Percentiles rank a stretch among this genome's conserved stretches.
Conservation (phyloP, 805 yeast species). For the Teunomyces lycoperdinae region DNA sequence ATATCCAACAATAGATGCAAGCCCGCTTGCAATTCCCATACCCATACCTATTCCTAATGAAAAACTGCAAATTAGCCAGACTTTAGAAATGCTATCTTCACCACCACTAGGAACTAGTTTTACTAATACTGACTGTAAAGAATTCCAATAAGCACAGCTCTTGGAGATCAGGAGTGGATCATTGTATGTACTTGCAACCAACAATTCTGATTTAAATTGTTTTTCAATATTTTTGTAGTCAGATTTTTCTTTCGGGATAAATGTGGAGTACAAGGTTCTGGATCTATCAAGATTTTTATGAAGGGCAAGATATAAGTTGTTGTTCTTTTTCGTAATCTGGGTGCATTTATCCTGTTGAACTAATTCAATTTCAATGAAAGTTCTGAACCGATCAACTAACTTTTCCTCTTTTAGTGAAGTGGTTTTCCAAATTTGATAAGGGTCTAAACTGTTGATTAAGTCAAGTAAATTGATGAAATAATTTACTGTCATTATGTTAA, state of each 20-base stretch:
- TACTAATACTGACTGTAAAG: slow-evolving; percentile 14
- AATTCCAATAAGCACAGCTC: slow-evolving; percentile 19
- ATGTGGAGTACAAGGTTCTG: slow-evolving; percentile 19
- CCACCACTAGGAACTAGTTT: slow-evolving; percentile 6
- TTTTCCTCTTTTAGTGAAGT: slow-evolving; percentile 26
- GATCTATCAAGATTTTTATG: slow-evolving; percentile 4
- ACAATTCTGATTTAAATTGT: slow-evolving; percentile 27
- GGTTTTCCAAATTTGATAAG: slow-evolving; percentile 41
- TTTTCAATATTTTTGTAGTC: slow-evolving; percentile 30
- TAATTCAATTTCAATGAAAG: slow-evolving; percentile 26
- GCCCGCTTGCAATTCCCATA: slow-evolving; percentile 23
- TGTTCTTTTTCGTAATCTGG: slow-evolving; percentile 7
- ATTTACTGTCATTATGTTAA: slow-evolving; percentile 39
- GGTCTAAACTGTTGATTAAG: slow-evolving; percentile 28
- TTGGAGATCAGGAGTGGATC: slow-evolving; percentile 33
- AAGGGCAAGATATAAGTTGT: slow-evolving; percentile 6
- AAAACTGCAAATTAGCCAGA: slow-evolving; percentile 32
- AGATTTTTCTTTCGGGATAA: slow-evolving; percentile 18
- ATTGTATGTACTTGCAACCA: slow-evolving; percentile 18
- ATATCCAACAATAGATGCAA: slow-evolving; percentile 16
- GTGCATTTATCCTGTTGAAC: slow-evolving; percentile 2
- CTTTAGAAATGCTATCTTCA: slow-evolving; percentile 1
- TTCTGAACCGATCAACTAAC: slow-evolving; percentile 22
- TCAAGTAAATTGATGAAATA: slow-evolving; percentile 40
- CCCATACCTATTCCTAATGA: slow-evolving; percentile 39